These are phyloP conservation scores for Ogataea paraovalis DNA, from an alignment of 805 yeast genomes.

Conservation along the genomic window DNA sequence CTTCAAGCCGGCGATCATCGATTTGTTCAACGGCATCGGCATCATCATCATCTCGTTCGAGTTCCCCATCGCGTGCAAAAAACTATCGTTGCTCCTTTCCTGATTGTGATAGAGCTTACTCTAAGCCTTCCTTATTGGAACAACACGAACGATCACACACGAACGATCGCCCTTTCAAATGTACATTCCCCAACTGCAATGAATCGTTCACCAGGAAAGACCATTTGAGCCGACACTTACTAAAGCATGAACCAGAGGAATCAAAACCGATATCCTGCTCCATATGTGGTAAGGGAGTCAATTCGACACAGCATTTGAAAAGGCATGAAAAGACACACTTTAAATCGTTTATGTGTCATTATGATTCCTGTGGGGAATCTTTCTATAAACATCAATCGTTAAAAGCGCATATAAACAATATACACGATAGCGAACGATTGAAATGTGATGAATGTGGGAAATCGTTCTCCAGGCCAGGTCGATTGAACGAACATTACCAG, in stretches of 20 bases:
- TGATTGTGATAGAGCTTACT: constrained; percentile 72
- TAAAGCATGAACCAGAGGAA: constrained; percentile 51
- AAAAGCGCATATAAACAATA: constrained; percentile 62
- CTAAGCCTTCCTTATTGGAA: constrained; percentile 75
- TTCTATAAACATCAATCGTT: constrained; percentile 76
- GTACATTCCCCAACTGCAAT: constrained; percentile 54
- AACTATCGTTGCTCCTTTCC: constrained; percentile 57
- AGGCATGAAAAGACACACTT: constrained; percentile 84
- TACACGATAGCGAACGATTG: constrained; percentile 53
- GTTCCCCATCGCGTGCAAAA: constrained; percentile 50
- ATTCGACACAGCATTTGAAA: constrained; percentile 71
- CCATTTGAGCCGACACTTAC: constrained; percentile 70
- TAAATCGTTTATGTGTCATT: constrained; percentile 55
- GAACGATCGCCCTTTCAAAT: constrained; percentile 70
- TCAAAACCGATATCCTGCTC: constrained; percentile 71
- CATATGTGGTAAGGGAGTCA: constrained; percentile 77
- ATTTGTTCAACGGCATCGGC: constrained; percentile 6
- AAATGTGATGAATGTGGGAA: constrained; percentile 63
- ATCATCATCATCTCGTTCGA: constrained; percentile 26
- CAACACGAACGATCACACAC: constrained; percentile 82
- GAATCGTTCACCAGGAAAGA: constrained; percentile 71
- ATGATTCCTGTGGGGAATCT: constrained; percentile 58
- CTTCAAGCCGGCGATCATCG: not conserved
- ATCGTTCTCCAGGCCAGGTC: constrained; percentile 57
- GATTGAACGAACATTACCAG: constrained; percentile 61